phyloP scores from a whole-genome alignment of 129 eudicot genomes.

The Kitagawia praeruptora region DNA sequence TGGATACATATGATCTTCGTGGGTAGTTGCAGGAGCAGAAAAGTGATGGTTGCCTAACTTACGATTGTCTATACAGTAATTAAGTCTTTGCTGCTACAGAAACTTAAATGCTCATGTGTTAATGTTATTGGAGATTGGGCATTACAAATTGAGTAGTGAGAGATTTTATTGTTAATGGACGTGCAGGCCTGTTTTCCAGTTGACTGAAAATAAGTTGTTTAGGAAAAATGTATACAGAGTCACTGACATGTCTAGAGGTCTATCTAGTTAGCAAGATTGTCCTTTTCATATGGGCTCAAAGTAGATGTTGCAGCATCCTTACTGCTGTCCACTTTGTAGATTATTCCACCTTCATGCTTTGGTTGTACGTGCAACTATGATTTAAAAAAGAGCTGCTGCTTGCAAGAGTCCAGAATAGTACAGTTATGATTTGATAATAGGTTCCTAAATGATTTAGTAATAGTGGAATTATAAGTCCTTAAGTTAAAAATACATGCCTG shows the following conservation, averaged over 20 bases:
- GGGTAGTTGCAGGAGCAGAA: too few species aligned
- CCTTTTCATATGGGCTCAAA: too few species aligned
- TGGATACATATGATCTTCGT: too few species aligned
- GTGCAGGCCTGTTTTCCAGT: background rate
- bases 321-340: too few species aligned
- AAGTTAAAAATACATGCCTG: background rate
- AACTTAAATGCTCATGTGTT: background rate
- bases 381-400: background rate
- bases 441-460: background rate
- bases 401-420: background rate
- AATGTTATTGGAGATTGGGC: background rate
- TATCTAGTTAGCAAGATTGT: too few species aligned
- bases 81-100: background rate
- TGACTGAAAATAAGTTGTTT: background rate
- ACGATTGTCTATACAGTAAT: too few species aligned
- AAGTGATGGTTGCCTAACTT: too few species aligned
- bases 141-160: background rate
- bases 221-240: background rate
- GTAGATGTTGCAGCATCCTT: too few species aligned
- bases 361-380: background rate
- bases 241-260: background rate
- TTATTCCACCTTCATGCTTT: background rate
- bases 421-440: background rate
- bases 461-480: background rate
- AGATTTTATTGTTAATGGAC: background rate